Base-by-base conservation (phyloP, 371 early-diverging fungal genomes). In the Lichtheimia ramosa region DNA sequence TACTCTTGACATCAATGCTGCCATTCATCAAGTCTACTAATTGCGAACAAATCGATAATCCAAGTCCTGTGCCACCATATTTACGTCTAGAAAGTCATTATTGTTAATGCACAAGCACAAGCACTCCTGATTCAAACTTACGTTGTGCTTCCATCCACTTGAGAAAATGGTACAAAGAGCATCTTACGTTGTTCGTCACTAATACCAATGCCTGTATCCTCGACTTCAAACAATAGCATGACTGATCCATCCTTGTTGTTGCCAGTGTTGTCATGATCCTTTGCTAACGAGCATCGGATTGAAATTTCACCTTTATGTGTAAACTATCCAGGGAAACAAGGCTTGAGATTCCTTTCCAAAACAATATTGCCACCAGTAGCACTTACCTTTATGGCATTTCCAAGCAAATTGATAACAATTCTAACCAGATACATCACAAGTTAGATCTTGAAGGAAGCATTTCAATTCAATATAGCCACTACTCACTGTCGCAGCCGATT, bases 41-140 rank as follows among this genome's bases (percentile, higher is more conserved):
- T 48, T 81, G 78, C n/a, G 79, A 66, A 56, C 82, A 82, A 42
- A 87, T 86, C 15, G 81, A 77, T 3, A 87, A 65, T 0, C 88
- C 88, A 14, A 87, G 64, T 5, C 88, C 88, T 2, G 85, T 85
- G 5, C 88, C 88, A 41, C 86, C 86, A 61, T 82, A 85, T 62
- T 78, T 83, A 27, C 84, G 82, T 7, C 71, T 75, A 55, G 2
- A 61, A 54, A 16, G 6, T 34, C 34, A 34, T 34, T 10, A 21
- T 5, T 7, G 46, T 18, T 0, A 46, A 14, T 18, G 5, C 46
- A 18, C 6, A 18, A n/a, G n/a, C 15, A 18, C 18, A n/a, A 16
- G 5, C 16, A 46, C 21, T 16, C 46, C 16, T 5, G 10, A 21
- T 6, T 46, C n/a, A 46, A 46, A 59, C 67, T 62, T 63, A 70